A percentile compares a stretch with the other conserved stretches of the same genome.
Conservation (phyloP, 805 yeast genomes). For the Wickerhamiella spandovensis region DNA sequence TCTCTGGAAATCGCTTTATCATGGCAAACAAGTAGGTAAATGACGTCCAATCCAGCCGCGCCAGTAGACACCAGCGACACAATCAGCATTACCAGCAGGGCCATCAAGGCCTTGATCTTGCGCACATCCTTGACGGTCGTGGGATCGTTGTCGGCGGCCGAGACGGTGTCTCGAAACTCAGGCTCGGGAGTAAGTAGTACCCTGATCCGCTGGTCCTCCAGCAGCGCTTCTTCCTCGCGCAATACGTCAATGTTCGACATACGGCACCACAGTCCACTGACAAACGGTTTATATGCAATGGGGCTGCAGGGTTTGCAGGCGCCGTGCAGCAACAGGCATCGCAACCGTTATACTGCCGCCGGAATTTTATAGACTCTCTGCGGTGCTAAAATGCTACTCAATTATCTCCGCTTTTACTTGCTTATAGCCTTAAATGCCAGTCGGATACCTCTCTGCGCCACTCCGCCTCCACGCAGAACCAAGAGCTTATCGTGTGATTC, state of each 20-base stretch:
- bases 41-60: constrained; percentile 15
- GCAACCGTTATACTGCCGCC: too few species aligned
- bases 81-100: constrained; percentile 4
- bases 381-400: background rate
- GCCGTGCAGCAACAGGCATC: background rate
- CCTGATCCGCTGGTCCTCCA: constrained; percentile 1
- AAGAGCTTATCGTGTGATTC: background rate
- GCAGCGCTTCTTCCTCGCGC: background rate
- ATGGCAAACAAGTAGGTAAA: constrained; percentile 15
- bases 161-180: background rate
- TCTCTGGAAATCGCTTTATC: constrained; percentile 7
- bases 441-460: too few species aligned
- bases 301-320: background rate
- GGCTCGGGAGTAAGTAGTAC: background rate
- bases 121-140: background rate
- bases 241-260: background rate
- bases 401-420: too few species aligned
- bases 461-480: background rate
- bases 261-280: background rate
- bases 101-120: background rate
- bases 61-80: constrained; percentile 8
- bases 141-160: background rate
- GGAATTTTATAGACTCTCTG: background rate
- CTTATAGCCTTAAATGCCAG: too few species aligned
- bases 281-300: background rate